phyloP scores from a whole-genome alignment of 2,329 filamentous ascomycete species.

The Tricladium varicosporioides region DNA sequence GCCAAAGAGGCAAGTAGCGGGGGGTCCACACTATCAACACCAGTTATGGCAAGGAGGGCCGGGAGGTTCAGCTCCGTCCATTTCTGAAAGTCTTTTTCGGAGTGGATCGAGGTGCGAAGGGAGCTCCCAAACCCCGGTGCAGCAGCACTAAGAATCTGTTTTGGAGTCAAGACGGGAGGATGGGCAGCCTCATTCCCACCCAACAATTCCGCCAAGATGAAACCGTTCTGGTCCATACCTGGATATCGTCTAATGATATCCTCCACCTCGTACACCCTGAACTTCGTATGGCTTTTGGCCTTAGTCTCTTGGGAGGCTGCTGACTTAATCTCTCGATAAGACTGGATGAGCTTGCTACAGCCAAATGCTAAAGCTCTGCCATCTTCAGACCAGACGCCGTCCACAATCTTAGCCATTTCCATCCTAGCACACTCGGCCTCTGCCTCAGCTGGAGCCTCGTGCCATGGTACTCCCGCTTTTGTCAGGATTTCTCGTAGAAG shows the following conservation, averaged over 20 bases:
- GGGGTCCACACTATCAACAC: slow-evolving; percentile 2
- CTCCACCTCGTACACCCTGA: neutral
- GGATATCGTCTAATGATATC: slow-evolving; percentile 3
- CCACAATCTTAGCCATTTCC: slow-evolving; percentile 75
- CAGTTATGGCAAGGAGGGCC: slow-evolving; percentile 2
- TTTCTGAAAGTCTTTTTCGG: neutral
- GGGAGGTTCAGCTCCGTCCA: slow-evolving; percentile 1
- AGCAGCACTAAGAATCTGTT: slow-evolving; percentile 9
- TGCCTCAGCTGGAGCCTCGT: slow-evolving; percentile 87
- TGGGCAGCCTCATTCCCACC: slow-evolving; percentile 2
- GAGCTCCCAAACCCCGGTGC: slow-evolving; percentile 3
- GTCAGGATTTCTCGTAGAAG: slow-evolving; percentile 12
- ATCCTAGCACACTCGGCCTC: slow-evolving; percentile 90
- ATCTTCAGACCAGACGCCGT: slow-evolving; percentile 90
- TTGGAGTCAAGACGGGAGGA: neutral
- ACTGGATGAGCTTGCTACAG: slow-evolving; percentile 39
- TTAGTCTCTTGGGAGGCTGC: slow-evolving; percentile 5
- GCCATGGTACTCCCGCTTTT: slow-evolving; percentile 68
- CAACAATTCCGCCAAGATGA: slow-evolving; percentile 11
- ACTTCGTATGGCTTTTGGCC: neutral
- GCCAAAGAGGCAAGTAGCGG: slow-evolving; percentile 7
- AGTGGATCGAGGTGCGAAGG: slow-evolving; percentile 4
- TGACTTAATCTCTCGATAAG: neutral
- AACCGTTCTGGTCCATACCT: slow-evolving; percentile 12
- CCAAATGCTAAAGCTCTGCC: slow-evolving; percentile 96